These are phyloP conservation scores for Yamadazyma friedrichii DNA, from an alignment of 1,139 yeast genomes.

Conservation along the genomic window DNA sequence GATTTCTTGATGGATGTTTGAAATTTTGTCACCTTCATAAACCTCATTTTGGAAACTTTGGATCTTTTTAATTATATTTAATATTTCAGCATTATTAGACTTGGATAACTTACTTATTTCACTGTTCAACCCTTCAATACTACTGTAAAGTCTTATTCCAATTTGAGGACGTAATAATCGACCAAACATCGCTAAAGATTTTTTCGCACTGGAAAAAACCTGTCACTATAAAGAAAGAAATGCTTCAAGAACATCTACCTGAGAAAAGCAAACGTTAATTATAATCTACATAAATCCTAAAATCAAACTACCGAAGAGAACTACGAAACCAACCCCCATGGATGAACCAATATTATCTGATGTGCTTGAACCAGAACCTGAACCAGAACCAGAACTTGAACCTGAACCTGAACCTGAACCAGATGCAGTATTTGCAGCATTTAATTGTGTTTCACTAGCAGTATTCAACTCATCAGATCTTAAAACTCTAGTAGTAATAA, in stretches of 20 bases:
- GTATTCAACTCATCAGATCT: constrained; percentile 9
- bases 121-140: constrained; percentile 1
- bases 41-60: constrained; percentile 18
- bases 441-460: not conserved
- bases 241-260: too few relatives aligned
- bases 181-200: constrained; percentile 1
- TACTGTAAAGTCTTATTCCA: constrained; percentile 6
- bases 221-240: too few relatives aligned
- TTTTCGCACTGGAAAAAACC: not conserved
- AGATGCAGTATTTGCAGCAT: constrained; percentile 6
- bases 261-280: not conserved
- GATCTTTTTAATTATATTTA: constrained; percentile 24
- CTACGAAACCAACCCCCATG: not conserved
- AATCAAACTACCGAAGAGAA: not conserved
- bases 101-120: not conserved
- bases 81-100: constrained; percentile 7
- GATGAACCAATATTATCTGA: not conserved
- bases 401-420: constrained; percentile 10
- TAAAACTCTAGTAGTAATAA: constrained; percentile 19
- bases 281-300: constrained; percentile 1
- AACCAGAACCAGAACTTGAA: constrained; percentile 1
- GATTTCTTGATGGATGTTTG: constrained; percentile 11
- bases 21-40: constrained; percentile 9
- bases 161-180: not conserved
- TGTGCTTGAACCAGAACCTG: not conserved